These are phyloP conservation scores for Tranzscheliella williamsii DNA, from an alignment of 1,284 basidiomycete species.

Conservation along the genomic window DNA sequence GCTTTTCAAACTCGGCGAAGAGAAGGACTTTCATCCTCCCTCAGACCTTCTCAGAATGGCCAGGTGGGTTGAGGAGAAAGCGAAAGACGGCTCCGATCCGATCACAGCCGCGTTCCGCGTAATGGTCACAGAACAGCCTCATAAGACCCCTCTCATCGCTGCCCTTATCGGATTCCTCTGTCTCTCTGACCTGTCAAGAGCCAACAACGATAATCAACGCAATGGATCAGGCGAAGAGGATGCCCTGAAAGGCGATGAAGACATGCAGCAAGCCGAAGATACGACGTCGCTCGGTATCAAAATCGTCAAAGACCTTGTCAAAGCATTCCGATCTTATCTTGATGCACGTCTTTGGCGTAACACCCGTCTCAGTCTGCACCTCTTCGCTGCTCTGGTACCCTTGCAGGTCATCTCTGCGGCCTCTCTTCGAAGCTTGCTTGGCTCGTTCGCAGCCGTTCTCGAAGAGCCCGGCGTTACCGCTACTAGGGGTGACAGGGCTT, in stretches of 20 bases:
- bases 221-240: slow-evolving; percentile 1
- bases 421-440: slow-evolving; percentile 76
- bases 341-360: slow-evolving; percentile 58
- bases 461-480: slow-evolving; percentile 88
- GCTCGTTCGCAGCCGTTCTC: slow-evolving; percentile 79
- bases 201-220: neutral
- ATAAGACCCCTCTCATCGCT: slow-evolving; percentile 47
- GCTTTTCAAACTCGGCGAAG: slow-evolving; percentile 48
- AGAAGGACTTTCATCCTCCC: slow-evolving; percentile 43
- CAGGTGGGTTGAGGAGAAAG: slow-evolving; percentile 48
- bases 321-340: slow-evolving; percentile 51
- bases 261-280: neutral
- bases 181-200: slow-evolving; percentile 27
- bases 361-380: slow-evolving; percentile 49
- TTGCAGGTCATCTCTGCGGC: slow-evolving; percentile 71
- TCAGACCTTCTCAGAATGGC: slow-evolving; percentile 48
- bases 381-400: slow-evolving; percentile 63
- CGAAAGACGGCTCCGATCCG: slow-evolving; percentile 16
- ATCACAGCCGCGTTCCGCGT: slow-evolving; percentile 45
- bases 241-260: slow-evolving; percentile 1
- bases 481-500: slow-evolving; percentile 79
- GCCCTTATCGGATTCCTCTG: slow-evolving; percentile 54
- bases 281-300: slow-evolving; percentile 38
- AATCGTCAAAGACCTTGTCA: slow-evolving; percentile 53
- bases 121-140: slow-evolving; percentile 53